Evolutionary conservation across 208 protist species (phyloP), one percentile per base, ranked within the genome.

Genomic region (Trypanosoma lewisi): DNA sequence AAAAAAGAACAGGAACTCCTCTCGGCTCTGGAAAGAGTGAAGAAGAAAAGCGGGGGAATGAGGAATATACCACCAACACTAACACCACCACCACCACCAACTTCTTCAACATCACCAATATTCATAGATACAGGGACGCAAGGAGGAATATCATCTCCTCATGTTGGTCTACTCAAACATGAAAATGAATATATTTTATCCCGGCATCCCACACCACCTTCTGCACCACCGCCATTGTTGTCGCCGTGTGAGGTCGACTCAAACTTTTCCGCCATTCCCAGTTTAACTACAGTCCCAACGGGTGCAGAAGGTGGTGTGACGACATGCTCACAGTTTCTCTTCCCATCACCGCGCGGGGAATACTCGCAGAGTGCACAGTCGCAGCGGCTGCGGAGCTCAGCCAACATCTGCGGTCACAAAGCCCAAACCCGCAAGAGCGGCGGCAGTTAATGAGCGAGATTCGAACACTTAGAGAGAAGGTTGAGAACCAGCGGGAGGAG

Each of bases 391-490:
- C 74, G 64, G 65, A 72, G 28, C 80, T 85, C 41, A 65, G 52
- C 8, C 50, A 66, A 1, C 75, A 82, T 53, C 60, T 79, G 0
- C 60, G 70, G 2, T 44, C 49, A 7, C 52, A 47, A 4, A 52
- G 62, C 55, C 62, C 67, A 14, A 66, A 77, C 45, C 54, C 69
- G 4, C 9, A 25, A 19, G 73, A 76, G 56, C 70, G 75, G 19
- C 70, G 60, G 37, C 52, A 67, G 39, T 72, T 85, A 33, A 73
- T 77, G 41, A 42, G 53, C 27, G 68, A 73, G 45, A 73, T 82
- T 59, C 75, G 72, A 1, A 41, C 33, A 21, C 53, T 85, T 65
- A 67, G 75, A 44, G 31, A 64, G 37, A 27, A 67, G 14, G 49
- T 74, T 6, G 67, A 74, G 45, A 14, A 9, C 21, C 61, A 58